phyloP scores from a whole-genome alignment of 495 filamentous ascomycete genomes.

The Sordaria brevicollis region DNA sequence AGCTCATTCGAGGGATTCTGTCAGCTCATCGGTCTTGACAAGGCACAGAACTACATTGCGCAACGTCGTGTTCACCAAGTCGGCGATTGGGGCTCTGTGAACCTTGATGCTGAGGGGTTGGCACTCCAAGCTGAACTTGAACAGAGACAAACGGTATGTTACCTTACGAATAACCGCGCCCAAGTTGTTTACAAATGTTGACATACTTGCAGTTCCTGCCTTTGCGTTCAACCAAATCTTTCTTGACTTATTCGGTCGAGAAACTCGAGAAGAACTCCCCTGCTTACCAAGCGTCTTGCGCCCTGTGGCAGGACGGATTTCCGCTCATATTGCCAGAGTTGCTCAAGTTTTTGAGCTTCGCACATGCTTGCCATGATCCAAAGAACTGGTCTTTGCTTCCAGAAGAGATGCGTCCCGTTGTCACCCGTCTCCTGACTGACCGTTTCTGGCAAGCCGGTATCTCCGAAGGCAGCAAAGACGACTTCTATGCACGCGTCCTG shows the following conservation, averaged over 20 bases:
- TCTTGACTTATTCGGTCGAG: slow-evolving; percentile 82
- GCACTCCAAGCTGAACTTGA: slow-evolving; percentile 66
- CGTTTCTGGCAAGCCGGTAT: slow-evolving; percentile 99
- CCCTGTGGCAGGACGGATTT: slow-evolving; percentile 74
- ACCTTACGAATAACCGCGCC: background rate
- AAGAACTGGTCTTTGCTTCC: slow-evolving; percentile 74
- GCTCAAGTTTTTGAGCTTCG: slow-evolving; percentile 76
- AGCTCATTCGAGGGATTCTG: slow-evolving; percentile 74
- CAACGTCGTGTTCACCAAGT: slow-evolving; percentile 62
- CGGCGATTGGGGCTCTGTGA: slow-evolving; percentile 68
- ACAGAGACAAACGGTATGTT: slow-evolving; percentile 55
- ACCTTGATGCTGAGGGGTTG: slow-evolving; percentile 70
- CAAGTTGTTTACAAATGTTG: background rate
- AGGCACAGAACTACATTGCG: slow-evolving; percentile 69
- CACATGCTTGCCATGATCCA: slow-evolving; percentile 89
- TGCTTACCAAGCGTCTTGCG: slow-evolving; percentile 58
- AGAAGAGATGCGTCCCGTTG: slow-evolving; percentile 62
- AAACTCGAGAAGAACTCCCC: slow-evolving; percentile 61
- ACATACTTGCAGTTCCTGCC: slow-evolving; percentile 50
- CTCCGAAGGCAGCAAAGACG: slow-evolving; percentile 84
- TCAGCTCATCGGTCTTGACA: slow-evolving; percentile 63
- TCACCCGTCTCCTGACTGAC: slow-evolving; percentile 80
- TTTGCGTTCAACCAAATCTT: slow-evolving; percentile 75
- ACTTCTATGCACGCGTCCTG: slow-evolving; percentile 87
- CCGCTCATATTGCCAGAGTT: slow-evolving; percentile 77